Evolutionary conservation across 768 basidiomycete genomes (phyloP), one percentile per base, ranked within the genome.

Genomic region (Strobilomyces dryophilus): DNA sequence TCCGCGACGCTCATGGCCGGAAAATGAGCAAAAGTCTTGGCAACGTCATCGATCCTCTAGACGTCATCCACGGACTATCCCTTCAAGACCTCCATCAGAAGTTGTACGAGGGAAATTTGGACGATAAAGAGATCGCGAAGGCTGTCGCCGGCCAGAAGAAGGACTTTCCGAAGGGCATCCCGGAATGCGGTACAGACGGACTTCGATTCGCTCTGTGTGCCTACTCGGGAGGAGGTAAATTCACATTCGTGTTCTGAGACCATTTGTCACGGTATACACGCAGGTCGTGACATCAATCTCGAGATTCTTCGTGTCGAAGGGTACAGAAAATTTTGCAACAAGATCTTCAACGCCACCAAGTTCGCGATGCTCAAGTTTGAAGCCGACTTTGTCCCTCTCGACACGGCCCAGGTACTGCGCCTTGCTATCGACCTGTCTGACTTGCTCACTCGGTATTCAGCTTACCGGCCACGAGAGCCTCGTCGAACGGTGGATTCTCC

Each of bases 241-340:
- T 21, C 57, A 57, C 6, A 14, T 26, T 29, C 20, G 24, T 24
- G 24, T 2, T 32, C 37, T 5, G 47, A 35, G 31, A 20, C 3
- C 12, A 4, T 40, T 24, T 10, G 3, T 26, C 46, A 55, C 37
- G 31, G n/a, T 15, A n/a, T 41, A 14, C 35, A 47, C 39, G 8
- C 53, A 93, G 94, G 93, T 27, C 89, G 95, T 42, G 95, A 98
- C 71, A 95, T 99, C 75, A 97, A 98, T 69, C 76, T 99, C 55
- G 94, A 98, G 66, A 94, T 99, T 60, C 72, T 92, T 57, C 86
- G 94, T 48, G 93, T 98, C 31, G 95, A 98, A 72, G 97, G 95
- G 2, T 98, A 98, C 71, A 85, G 97, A 71, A 98, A 98, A 72
- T 99, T 99, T 77, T 98, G 97, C 76, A 99, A 99, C 76, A 98